phyloP scores from a whole-genome alignment of 2,329 filamentous ascomycete species.

The Xenosphaeropsis pyriputrescens region DNA sequence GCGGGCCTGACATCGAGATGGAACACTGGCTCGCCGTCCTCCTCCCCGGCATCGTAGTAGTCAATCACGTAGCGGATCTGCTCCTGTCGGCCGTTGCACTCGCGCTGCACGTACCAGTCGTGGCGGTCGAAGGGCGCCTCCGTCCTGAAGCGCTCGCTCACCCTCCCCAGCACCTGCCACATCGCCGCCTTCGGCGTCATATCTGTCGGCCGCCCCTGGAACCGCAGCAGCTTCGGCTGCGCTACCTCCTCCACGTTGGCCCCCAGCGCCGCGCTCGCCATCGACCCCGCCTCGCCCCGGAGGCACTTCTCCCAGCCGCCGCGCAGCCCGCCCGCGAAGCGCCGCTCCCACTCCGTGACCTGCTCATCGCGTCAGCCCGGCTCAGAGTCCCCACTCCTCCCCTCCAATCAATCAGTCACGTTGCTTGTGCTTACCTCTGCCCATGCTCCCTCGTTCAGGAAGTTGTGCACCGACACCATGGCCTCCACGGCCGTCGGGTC shows the following conservation, averaged over 20 bases:
- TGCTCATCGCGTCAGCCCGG: too few species aligned
- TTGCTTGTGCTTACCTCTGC: slow-evolving; percentile 59
- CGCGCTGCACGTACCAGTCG: slow-evolving; percentile 85
- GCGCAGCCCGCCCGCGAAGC: slow-evolving; percentile 61
- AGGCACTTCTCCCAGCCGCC: slow-evolving; percentile 62
- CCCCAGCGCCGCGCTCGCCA: slow-evolving; percentile 21
- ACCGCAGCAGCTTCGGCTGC: slow-evolving; percentile 65
- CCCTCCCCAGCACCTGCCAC: slow-evolving; percentile 61
- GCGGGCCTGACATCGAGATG: slow-evolving; percentile 90
- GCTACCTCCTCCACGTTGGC: slow-evolving; percentile 34
- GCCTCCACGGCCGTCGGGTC: slow-evolving; percentile 85
- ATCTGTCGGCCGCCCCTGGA: slow-evolving; percentile 80
- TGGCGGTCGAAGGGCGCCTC: slow-evolving; percentile 91
- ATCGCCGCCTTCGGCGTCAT: slow-evolving; percentile 85
- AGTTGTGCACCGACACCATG: slow-evolving; percentile 98
- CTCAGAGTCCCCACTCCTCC: too few species aligned
- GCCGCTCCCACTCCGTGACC: slow-evolving; percentile 76
- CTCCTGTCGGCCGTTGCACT: slow-evolving; percentile 37
- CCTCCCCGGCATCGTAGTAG: slow-evolving; percentile 75
- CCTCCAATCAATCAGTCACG: too few species aligned
- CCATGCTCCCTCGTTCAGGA: slow-evolving; percentile 96
- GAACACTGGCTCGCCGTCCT: slow-evolving; percentile 79
- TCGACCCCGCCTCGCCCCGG: slow-evolving; percentile 54
- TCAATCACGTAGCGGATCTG: slow-evolving; percentile 87
- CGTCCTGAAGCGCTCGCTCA: slow-evolving; percentile 63